phyloP scores from a whole-genome alignment of 768 basidiomycete species.

The Mycena indigotica region DNA sequence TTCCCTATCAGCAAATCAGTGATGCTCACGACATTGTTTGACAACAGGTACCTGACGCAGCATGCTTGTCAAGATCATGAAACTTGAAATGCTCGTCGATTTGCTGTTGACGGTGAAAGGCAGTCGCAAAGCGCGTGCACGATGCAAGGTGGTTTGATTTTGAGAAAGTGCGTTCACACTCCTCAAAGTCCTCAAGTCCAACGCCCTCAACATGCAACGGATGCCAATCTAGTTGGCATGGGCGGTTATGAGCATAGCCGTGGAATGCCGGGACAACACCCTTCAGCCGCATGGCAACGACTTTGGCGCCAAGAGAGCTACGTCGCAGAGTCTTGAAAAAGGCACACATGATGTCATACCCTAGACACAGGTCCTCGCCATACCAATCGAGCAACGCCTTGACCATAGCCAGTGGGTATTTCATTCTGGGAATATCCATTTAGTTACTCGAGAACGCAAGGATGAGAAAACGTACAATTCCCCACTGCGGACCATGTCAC shows the following conservation, averaged over 20 bases:
- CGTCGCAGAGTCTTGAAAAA: constrained; percentile 26
- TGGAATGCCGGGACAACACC: constrained; percentile 27
- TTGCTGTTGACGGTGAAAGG: constrained; percentile 28
- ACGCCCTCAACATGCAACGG: constrained; percentile 29
- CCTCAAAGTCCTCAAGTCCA: constrained; percentile 34
- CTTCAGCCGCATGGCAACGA: constrained; percentile 1
- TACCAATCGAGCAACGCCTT: constrained; percentile 17
- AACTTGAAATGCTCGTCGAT: constrained; percentile 27
- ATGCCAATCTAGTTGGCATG: constrained; percentile 28
- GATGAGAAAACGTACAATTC: constrained; percentile 25
- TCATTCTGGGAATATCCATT: constrained; percentile 22
- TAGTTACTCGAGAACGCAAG: neutral
- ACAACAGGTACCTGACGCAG: constrained; percentile 14
- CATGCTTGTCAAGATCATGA: constrained; percentile 25
- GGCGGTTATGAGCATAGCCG: constrained; percentile 31
- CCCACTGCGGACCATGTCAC: constrained; percentile 31
- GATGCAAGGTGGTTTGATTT: constrained; percentile 31
- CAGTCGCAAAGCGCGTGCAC: constrained; percentile 18
- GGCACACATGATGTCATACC: constrained; percentile 33
- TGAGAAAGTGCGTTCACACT: constrained; percentile 30
- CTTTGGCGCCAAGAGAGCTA: constrained; percentile 22
- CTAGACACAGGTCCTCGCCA: constrained; percentile 19
- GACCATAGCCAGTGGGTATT: constrained; percentile 30
- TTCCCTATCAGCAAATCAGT: neutral
- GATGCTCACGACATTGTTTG: neutral